phyloP scores from a whole-genome alignment of 345 rosid species.

The Arabidopsis arenosa region DNA sequence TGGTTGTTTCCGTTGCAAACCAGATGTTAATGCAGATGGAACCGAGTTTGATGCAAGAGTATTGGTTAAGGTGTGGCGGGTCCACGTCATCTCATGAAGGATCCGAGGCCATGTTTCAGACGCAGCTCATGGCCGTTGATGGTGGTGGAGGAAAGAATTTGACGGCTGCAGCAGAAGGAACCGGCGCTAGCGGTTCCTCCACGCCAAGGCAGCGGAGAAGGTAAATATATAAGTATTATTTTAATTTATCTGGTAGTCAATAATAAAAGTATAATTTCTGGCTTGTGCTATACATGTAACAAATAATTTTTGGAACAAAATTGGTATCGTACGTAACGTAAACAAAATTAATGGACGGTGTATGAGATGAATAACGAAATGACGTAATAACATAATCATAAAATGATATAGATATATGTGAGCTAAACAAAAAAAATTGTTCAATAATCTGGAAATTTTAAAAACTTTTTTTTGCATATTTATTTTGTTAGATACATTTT shows the following conservation, averaged over 20 bases:
- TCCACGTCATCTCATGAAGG: slow-evolving; percentile 21
- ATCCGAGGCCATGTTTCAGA: slow-evolving; percentile 22
- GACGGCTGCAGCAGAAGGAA: slow-evolving; percentile 10
- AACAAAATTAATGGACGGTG: not conserved
- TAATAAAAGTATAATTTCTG: not conserved
- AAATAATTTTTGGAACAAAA: too few species aligned
- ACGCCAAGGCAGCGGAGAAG: slow-evolving; percentile 53
- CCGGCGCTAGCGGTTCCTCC: slow-evolving; percentile 42
- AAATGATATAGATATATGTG: not conserved
- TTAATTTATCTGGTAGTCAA: not conserved
- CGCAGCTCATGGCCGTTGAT: slow-evolving; percentile 29
- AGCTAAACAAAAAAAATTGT: not conserved
- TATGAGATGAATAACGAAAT: not conserved
- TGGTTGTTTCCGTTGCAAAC: slow-evolving; percentile 17
- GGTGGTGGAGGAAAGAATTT: slow-evolving; percentile 26
- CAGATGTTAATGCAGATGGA: slow-evolving; percentile 45
- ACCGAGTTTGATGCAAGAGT: slow-evolving; percentile 44
- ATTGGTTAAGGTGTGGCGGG: slow-evolving; percentile 45
- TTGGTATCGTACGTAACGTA: not conserved
- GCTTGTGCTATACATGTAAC: not conserved
- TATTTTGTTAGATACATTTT: not conserved
- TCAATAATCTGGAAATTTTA: not conserved
- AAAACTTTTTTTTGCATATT: not conserved
- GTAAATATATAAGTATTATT: slow-evolving; percentile 25
- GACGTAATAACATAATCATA: not conserved